Percentiles rank a stretch among this genome's conserved stretches.
Evolutionary conservation across 495 filamentous ascomycete genomes (phyloP).

Genomic region (Aspergillus heteromorphus): DNA sequence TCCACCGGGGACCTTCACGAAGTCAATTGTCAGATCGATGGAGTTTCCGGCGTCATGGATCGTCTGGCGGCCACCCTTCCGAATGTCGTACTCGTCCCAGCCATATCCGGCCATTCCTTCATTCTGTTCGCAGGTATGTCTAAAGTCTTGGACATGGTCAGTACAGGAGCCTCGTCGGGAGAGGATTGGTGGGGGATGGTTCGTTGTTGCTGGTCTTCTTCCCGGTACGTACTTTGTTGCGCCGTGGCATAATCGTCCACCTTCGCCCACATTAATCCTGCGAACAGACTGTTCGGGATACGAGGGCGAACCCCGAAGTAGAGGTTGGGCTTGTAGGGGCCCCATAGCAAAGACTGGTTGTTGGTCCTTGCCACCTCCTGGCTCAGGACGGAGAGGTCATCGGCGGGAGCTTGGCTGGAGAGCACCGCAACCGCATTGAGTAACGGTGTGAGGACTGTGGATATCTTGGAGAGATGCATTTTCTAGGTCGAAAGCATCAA

Average conservation of each 20-base stretch:
- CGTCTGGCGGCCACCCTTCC: slow-evolving; percentile 79
- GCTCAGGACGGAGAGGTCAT: slow-evolving; percentile 35
- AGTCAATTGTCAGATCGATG: slow-evolving; percentile 85
- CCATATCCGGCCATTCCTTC: slow-evolving; percentile 94
- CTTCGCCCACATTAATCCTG: slow-evolving; percentile 84
- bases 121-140: slow-evolving; percentile 93
- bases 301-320: slow-evolving; percentile 93
- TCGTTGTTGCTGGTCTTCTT: background rate
- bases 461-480: slow-evolving; percentile 30
- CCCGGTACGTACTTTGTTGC: slow-evolving; percentile 65
- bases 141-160: slow-evolving; percentile 55
- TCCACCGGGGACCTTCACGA: slow-evolving; percentile 89
- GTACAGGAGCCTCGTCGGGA: background rate
- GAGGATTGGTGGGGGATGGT: slow-evolving; percentile 1
- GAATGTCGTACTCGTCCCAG: slow-evolving; percentile 92
- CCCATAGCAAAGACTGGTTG: slow-evolving; percentile 91
- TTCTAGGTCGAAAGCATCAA: slow-evolving; percentile 23
- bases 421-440: slow-evolving; percentile 28
- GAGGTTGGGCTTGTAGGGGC: slow-evolving; percentile 88
- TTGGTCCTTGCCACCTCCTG: slow-evolving; percentile 49
- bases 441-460: slow-evolving; percentile 26
- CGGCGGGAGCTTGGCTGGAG: slow-evolving; percentile 24
- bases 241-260: slow-evolving; percentile 74
- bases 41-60: slow-evolving; percentile 84
- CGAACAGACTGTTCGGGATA: slow-evolving; percentile 76